These are phyloP conservation scores for Emericellopsis terricola DNA, from an alignment of 495 filamentous ascomycete species.

Conservation along the genomic window DNA sequence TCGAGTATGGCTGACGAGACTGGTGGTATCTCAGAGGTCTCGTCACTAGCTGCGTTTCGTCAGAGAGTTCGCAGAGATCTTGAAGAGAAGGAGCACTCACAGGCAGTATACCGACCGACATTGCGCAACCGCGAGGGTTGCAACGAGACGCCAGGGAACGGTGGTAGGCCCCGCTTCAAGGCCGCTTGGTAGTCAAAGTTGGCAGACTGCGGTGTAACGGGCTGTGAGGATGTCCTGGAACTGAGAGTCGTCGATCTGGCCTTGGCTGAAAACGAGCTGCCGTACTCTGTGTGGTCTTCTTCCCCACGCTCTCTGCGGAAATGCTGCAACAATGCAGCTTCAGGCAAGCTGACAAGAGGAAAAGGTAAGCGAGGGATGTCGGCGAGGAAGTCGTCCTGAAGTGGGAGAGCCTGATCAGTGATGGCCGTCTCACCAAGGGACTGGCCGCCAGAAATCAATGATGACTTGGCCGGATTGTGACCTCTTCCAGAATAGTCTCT, in stretches of 20 bases:
- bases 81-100: too few species aligned
- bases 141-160: too few species aligned
- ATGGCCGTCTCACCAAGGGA: background rate
- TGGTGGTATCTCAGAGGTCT: background rate
- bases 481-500: too few species aligned
- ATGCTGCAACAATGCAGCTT: background rate
- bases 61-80: too few species aligned
- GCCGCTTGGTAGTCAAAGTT: background rate
- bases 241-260: background rate
- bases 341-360: background rate
- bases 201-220: background rate
- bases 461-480: too few species aligned
- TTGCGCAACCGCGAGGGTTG: too few species aligned
- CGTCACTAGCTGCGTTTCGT: too few species aligned
- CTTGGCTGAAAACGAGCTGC: background rate
- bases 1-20: background rate
- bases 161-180: too few species aligned
- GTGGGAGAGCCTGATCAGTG: background rate
- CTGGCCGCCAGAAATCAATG: too few species aligned
- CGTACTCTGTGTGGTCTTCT: background rate
- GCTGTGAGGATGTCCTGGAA: background rate
- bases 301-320: background rate
- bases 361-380: constrained; percentile 1
- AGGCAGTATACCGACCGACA: too few species aligned
- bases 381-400: background rate